Evolutionary conservation across 2,329 filamentous ascomycete genomes (phyloP), one percentile per base, ranked within the genome.

Genomic region (Epichloe festucae): DNA sequence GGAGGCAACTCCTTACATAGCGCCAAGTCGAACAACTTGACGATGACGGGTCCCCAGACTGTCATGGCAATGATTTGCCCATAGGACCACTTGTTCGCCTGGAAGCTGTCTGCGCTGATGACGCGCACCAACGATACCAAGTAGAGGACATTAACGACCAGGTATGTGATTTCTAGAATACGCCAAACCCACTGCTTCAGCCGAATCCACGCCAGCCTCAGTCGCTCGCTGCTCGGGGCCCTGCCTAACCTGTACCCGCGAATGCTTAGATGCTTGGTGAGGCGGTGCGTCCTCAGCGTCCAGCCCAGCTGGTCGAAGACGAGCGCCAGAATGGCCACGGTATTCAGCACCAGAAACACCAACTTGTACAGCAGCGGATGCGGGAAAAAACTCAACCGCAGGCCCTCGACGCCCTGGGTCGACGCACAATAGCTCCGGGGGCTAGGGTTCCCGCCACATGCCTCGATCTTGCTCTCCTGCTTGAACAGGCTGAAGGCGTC

Each of bases 51-150:
- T 0, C 67, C 67, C 67, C 67, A 69, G 5, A 68, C 65, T 0
- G 67, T 68, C 36, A 69, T 64, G 40, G 67, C 67, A 42, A 69
- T 69, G 50, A 69, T 69, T 51, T 69, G 67, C 5, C 67, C 67
- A 21, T 69, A 69, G 0, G 60, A 63, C 67, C 67, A 69, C 19
- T 59, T 58, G 23, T 62, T 67, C 1, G 62, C 60, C 21, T 62
- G 60, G 47, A 69, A 69, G 44, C 63, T 69, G 49, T 68, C 64
- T 6, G 56, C 55, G 44, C 56, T 66, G 42, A 69, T 67, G 50
- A 69, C 63, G 43, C 62, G 64, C 40, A 62, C 60, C 15, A 69
- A 59, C 3, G 67, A 69, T 5, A 68, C 56, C 59, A 68, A 61
- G 51, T 68, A 69, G n/a, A 69, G 44, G n/a, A 69, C 56, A 49